phyloP scores from a whole-genome alignment of 1,139 yeast genomes.

The Nematodospora anomalae region DNA sequence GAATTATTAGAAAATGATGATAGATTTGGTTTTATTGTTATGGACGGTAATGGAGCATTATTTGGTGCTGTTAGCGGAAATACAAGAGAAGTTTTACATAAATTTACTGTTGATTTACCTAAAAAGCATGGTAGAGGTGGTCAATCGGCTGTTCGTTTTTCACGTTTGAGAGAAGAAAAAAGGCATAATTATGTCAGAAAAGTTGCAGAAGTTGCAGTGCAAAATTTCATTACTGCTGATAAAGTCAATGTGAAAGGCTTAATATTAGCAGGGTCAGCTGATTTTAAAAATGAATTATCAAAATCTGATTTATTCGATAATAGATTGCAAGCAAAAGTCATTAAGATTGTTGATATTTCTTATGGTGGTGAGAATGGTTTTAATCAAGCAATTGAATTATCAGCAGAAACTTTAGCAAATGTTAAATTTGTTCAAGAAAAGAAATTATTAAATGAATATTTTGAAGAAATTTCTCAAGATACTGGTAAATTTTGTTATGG shows the following conservation, averaged over 20 bases:
- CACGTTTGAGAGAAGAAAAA: constrained; percentile 97
- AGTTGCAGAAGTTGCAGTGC: constrained; percentile 98
- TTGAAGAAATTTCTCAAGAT: constrained; percentile 96
- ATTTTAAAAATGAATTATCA: constrained; percentile 90
- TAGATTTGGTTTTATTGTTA: constrained; percentile 92
- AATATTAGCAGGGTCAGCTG: constrained; percentile 97
- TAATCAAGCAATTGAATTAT: constrained; percentile 96
- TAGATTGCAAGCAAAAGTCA: constrained; percentile 83
- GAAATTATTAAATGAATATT: constrained; percentile 86
- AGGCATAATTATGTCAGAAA: constrained; percentile 98
- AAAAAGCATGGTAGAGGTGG: constrained; percentile 99
- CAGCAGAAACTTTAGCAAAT: constrained; percentile 94
- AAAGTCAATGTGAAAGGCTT: constrained; percentile 92
- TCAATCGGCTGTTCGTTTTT: constrained; percentile 98
- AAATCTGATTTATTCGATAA: constrained; percentile 90
- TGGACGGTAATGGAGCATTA: constrained; percentile 99
- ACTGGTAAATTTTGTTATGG: constrained; percentile 97
- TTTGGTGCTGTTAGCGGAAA: constrained; percentile 97
- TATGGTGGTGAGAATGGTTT: constrained; percentile 99
- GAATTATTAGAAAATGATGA: constrained; percentile 95
- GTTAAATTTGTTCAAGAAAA: constrained; percentile 98
- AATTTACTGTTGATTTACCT: constrained; percentile 95
- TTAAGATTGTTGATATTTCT: constrained; percentile 92
- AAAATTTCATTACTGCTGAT: constrained; percentile 88
- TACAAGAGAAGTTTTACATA: constrained; percentile 93